A percentile compares a stretch with the other conserved stretches of the same genome.
Conservation (phyloP, 1,139 yeast species). For the Yamadazyma diospyri region DNA sequence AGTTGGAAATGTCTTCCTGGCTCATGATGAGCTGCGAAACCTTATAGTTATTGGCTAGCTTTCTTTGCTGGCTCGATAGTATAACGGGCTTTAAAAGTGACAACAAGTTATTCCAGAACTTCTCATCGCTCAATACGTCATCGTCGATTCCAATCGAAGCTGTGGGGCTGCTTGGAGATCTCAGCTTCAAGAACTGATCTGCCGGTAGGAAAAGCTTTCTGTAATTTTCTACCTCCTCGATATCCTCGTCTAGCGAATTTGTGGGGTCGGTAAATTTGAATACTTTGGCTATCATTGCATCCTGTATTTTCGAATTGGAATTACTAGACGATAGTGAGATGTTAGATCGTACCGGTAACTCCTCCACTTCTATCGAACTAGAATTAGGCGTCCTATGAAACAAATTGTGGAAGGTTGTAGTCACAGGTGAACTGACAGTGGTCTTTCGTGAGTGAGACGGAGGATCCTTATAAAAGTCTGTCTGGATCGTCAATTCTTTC, state of each 20-base stretch:
- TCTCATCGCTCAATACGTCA: slow-evolving; percentile 15
- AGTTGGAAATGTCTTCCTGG: slow-evolving; percentile 30
- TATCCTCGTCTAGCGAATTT: slow-evolving; percentile 27
- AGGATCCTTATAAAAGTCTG: slow-evolving; percentile 20
- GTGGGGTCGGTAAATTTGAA: slow-evolving; percentile 41
- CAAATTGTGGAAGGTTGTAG: slow-evolving; percentile 32
- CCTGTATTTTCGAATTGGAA: slow-evolving; percentile 39
- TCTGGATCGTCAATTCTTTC: slow-evolving; percentile 17
- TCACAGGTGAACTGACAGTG: slow-evolving; percentile 32
- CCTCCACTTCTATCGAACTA: slow-evolving; percentile 6
- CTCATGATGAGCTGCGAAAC: slow-evolving; percentile 18
- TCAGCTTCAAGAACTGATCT: slow-evolving; percentile 33
- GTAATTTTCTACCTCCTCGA: slow-evolving; percentile 29
- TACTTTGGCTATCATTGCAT: slow-evolving; percentile 30
- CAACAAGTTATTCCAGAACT: slow-evolving; percentile 23
- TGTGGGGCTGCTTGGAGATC: slow-evolving; percentile 9
- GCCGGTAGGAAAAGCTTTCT: slow-evolving; percentile 38
- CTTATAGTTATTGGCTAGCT: slow-evolving; percentile 11
- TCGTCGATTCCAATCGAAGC: slow-evolving; percentile 1
- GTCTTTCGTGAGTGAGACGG: slow-evolving; percentile 18
- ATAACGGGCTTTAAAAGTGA: slow-evolving; percentile 16
- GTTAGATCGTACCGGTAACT: slow-evolving; percentile 19
- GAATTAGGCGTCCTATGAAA: slow-evolving; percentile 23
- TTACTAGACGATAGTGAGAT: slow-evolving; percentile 39
- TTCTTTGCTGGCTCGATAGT: slow-evolving; percentile 13